Conservation (phyloP, 2,329 filamentous ascomycete species). For the Diplodia scrobiculata region DNA sequence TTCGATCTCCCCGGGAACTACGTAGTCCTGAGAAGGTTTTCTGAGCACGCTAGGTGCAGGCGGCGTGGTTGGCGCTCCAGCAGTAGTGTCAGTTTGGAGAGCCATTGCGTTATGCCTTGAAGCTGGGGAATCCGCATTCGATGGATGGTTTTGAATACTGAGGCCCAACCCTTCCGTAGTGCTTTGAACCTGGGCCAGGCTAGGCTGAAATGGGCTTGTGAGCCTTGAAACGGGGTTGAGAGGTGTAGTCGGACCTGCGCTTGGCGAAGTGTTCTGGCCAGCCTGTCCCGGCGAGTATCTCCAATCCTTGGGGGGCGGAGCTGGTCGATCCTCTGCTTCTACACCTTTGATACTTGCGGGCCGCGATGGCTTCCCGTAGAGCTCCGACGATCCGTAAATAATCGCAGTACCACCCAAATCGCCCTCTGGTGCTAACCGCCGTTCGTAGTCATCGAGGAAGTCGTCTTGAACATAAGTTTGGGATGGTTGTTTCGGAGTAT, state of each 20-base stretch:
- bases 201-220: conserved; percentile 34
- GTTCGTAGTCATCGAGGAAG: conserved; percentile 29
- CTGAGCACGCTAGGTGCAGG: conserved; percentile 32
- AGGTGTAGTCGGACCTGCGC: conserved; percentile 12
- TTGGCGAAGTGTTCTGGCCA: neutral
- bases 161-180: conserved; percentile 49
- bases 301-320: conserved; percentile 49
- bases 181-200: conserved; percentile 45
- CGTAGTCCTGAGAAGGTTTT: neutral
- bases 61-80: neutral
- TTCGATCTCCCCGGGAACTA: neutral
- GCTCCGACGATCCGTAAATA: conserved; percentile 37
- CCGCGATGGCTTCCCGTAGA: conserved; percentile 25
- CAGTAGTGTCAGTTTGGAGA: neutral
- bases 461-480: conserved; percentile 36
- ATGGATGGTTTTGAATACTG: conserved; percentile 42
- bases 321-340: conserved; percentile 36
- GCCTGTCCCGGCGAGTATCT: conserved; percentile 36
- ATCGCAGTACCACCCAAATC: conserved; percentile 43
- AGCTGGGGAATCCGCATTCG: neutral
- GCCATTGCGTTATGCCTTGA: neutral
- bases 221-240: conserved; percentile 15
- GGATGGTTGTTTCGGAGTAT: conserved; percentile 31
- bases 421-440: conserved; percentile 34
- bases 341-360: conserved; percentile 13